These are phyloP conservation scores for Eurotiales sp. DNA, from an alignment of 2,329 filamentous ascomycete species.

Conservation along the genomic window DNA sequence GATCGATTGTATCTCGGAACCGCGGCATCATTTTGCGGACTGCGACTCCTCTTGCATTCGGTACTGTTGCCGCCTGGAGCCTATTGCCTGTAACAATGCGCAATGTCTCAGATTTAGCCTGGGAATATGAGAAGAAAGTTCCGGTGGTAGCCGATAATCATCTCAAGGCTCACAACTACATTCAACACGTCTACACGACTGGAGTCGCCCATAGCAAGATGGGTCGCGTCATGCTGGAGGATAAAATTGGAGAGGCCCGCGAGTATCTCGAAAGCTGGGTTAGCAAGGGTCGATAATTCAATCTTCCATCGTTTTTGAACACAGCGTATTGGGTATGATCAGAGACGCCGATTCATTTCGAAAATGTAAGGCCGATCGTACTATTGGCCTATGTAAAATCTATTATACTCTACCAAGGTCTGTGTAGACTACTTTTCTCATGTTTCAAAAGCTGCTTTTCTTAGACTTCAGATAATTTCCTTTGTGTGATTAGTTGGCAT, in stretches of 20 bases:
- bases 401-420: slow-evolving; percentile 6
- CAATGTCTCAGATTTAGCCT: slow-evolving; percentile 80
- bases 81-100: slow-evolving; percentile 84
- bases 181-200: slow-evolving; percentile 67
- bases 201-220: slow-evolving; percentile 71
- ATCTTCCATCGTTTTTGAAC: slow-evolving; percentile 1
- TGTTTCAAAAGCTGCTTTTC: slow-evolving; percentile 12
- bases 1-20: slow-evolving; percentile 84
- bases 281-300: slow-evolving; percentile 72
- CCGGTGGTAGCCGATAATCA: slow-evolving; percentile 81
- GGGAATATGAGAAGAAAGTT: slow-evolving; percentile 89
- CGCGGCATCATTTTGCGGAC: slow-evolving; percentile 78
- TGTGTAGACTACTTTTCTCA: slow-evolving; percentile 3
- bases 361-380: not conserved
- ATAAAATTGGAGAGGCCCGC: slow-evolving; percentile 71
- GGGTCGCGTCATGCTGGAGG: slow-evolving; percentile 69
- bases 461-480: slow-evolving; percentile 13
- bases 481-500: slow-evolving; percentile 10
- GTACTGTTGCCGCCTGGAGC: slow-evolving; percentile 76
- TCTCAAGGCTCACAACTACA: slow-evolving; percentile 63
- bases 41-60: slow-evolving; percentile 71
- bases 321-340: slow-evolving; percentile 8
- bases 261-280: slow-evolving; percentile 85
- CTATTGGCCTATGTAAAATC: slow-evolving; percentile 9
- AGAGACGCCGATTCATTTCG: not conserved